Evolutionary conservation across 805 yeast genomes (phyloP), one percentile per base, ranked within the genome.

Genomic region (Yamadazyma laniorum): DNA sequence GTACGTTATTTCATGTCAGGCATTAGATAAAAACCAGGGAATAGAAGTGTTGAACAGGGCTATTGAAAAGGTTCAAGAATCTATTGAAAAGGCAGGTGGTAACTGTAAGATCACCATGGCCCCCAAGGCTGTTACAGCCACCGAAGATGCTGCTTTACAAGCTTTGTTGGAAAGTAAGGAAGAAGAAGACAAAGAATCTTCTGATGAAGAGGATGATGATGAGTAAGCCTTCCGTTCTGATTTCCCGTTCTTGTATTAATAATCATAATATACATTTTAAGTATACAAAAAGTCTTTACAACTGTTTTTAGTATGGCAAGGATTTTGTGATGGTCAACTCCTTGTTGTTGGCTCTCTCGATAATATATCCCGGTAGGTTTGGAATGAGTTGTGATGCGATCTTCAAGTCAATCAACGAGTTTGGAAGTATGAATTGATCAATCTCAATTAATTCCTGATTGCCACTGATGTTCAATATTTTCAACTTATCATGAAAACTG

Each of bases 81-180:
- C 80, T 34, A 89, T 93, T 55, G 75, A 75, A 44, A 70, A 74
- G 15, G 74, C 78, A 39, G 95, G 88, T 37, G 99, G 99, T 58
- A 77, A 79, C 42, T 84, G 95, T 63, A 87, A 85, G 51, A 84
- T 91, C 48, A 89, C 95, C 38, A 91, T 91, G 97, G 91, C 95
- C 54, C 98, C 99, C 59, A 91, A 90, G 79, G 97, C 98, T 29
- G 98, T 93, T 50, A 89, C 97, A 40, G 98, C 96, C 44, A 86
- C 93, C 44, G 99, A 93, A 63, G 99, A 93, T 64, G 98, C 96
- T 44, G 97, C 90, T 69, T 79, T 93, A 58, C 95, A 89, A 67
- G 96, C 95, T 44, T 77, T 93, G 50, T 81, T 93, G 79, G 97
- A 91, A 69, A 79, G 86, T 60, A 86, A 88, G 61, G 97, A 88